Conservation (phyloP, 345 rosid genomes). For the Eucalyptus melliodora region DNA sequence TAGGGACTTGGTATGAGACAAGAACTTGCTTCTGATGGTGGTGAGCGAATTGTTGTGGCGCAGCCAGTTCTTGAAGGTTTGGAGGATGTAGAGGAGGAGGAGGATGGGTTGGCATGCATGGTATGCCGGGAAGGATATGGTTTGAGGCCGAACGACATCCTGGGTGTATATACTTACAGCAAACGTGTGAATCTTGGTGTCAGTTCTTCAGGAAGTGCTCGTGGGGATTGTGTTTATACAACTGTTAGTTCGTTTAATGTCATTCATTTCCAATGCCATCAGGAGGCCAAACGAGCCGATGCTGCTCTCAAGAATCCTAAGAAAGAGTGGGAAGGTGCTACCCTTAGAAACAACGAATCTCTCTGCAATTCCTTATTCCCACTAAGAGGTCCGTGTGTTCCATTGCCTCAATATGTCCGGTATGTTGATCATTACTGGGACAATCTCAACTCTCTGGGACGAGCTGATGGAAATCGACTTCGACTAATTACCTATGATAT, state of each 20-base stretch:
- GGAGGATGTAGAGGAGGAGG: slow-evolving; percentile 95
- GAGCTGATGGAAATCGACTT: slow-evolving; percentile 90
- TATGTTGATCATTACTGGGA: slow-evolving; percentile 94
- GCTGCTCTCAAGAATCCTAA: slow-evolving; percentile 88
- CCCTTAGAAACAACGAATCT: slow-evolving; percentile 87
- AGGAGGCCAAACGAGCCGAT: slow-evolving; percentile 98
- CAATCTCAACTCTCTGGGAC: slow-evolving; percentile 86
- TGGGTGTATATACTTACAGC: slow-evolving; percentile 87
- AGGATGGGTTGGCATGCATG: slow-evolving; percentile 97
- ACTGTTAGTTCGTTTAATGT: slow-evolving; percentile 94
- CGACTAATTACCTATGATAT: slow-evolving; percentile 89
- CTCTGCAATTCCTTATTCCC: slow-evolving; percentile 98
- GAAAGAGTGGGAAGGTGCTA: slow-evolving; percentile 99
- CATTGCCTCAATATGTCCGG: slow-evolving; percentile 66
- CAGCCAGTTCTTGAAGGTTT: slow-evolving; percentile 85
- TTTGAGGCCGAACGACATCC: slow-evolving; percentile 81
- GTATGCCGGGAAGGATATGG: slow-evolving; percentile 97
- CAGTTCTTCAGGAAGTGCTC: slow-evolving; percentile 85
- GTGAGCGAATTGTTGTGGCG: slow-evolving; percentile 77
- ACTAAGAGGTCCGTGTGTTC: slow-evolving; percentile 79
- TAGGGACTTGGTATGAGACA: slow-evolving; percentile 91
- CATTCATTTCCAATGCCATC: slow-evolving; percentile 98
- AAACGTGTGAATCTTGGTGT: slow-evolving; percentile 91
- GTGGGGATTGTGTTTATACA: slow-evolving; percentile 95
- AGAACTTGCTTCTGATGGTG: slow-evolving; percentile 85